Evolutionary conservation across 306 rosid genomes (phyloP), one percentile per base, ranked within the genome.

Genomic region (Betula pendula): DNA sequence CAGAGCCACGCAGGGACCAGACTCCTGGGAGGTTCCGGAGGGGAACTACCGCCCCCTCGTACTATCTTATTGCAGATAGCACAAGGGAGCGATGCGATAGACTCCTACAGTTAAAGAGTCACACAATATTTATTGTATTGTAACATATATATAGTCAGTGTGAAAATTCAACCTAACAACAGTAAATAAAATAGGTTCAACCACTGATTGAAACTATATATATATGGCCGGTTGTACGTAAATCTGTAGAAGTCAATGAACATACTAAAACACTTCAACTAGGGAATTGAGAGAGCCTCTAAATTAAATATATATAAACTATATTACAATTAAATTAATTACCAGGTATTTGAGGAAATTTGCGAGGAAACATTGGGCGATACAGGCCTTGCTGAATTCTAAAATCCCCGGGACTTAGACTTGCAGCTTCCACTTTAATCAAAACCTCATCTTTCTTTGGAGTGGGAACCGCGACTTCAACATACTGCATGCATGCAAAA

Each of bases 371-470:
- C 45, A 87, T 3, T 75, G 87, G 82, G 24, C 90, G 80, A 17
- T 82, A 43, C 60, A 43, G 0, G 70, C 97, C 97, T 56, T 79
- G 84, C 80, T 90, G 96, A 81, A 90, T 86, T 79, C 86, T 88
- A 90, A 94, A 89, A 81, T 90, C 97, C 69, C 88, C 9, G 8
- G 94, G 96, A 79, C 91, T 90, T 1, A 93, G 42, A 81, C 82
- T 56, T 45, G 79, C 77, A 25, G 93, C 96, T 88, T 93, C 94
- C 52, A 89, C 20, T 84, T 85, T 89, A n/a, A 90, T 50, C 58
- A 93, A 73, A 76, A 89, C 83, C 66, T 93, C 96, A 35, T 79
- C 74, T 71, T 40, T 50, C 10, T 81, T 87, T 7, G 88, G 93
- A 79, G 31, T 70, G 15, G 97, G 93, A 75, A 90, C 66, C 1